Evolutionary conservation across 164 flowering plant species (phyloP), one percentile per base, ranked within the genome.

Genomic region (Chimonanthus praecox): DNA sequence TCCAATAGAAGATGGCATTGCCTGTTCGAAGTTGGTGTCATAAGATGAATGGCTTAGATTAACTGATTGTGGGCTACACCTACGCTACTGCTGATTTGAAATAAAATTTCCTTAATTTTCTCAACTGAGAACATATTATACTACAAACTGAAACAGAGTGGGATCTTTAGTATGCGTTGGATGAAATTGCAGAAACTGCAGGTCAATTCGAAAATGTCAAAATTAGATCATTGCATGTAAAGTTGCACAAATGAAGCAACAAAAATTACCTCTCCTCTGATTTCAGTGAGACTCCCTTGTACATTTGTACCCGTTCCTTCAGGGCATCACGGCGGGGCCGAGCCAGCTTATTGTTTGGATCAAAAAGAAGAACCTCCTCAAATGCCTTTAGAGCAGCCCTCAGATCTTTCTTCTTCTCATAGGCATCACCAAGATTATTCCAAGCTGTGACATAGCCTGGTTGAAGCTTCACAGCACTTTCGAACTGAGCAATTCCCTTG

Each of bases 371-470:
- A 18, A 82, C 97, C 80, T 94, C 97, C 71, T 92, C 98, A 64
- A 92, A 94, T 71, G 98, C 97, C 79, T 83, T 89, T 2, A 94
- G 87, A 64, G 98, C 97, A 51, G 92, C 77, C 60, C 84, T 87
- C 6, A 82, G 78, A 49, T 94, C 94, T 72, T 94, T 91, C 76
- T 86, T 91, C 85, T 88, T 84, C 78, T 94, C 98, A 75, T 88
- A 94, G 13, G 97, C 98, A 82, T 94, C 98, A 47, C 98, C 98
- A 0, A 94, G 91, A 86, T 94, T 91, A 86, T 92, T 94, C 98
- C 98, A 92, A 8, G 97, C 98, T 13, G 94, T 92, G 62, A 92
- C 95, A 76, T 92, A 94, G 18, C 98, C 98, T 54, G 98, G 98
- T 76, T 92, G 98, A 75, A 94, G 79, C 81, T 86, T 92, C 71